phyloP scores from a whole-genome alignment of 305 asterid species.

The Solanum hybrid region DNA sequence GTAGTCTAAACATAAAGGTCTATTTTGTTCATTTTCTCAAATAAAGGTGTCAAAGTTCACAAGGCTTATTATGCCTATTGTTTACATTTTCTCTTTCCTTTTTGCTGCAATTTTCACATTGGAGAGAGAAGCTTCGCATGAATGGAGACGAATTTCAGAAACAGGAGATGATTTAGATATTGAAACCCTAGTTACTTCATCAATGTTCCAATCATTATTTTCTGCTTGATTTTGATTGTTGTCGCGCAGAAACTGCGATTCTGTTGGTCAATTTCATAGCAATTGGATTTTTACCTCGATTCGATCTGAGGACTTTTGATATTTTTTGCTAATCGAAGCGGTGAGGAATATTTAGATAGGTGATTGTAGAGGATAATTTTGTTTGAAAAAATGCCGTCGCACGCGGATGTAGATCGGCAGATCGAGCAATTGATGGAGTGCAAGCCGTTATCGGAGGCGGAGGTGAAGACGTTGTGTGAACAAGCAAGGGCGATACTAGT shows the following conservation, averaged over 20 bases:
- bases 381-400: constrained; percentile 60
- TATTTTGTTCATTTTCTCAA: not conserved
- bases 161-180: not conserved
- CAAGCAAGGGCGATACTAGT: constrained; percentile 89
- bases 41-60: not conserved
- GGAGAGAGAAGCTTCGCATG: not conserved
- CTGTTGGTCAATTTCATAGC: not conserved
- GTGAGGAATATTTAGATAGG: constrained; percentile 20
- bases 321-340: not conserved
- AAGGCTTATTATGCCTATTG: not conserved
- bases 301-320: not conserved
- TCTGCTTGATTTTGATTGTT: not conserved
- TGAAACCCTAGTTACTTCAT: constrained; percentile 4
- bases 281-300: not conserved
- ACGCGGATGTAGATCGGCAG: constrained; percentile 88
- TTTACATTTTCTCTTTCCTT: not conserved
- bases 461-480: constrained; percentile 83
- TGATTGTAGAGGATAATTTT: constrained; percentile 5
- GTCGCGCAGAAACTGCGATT: not conserved
- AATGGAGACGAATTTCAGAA: not conserved
- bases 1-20: not conserved
- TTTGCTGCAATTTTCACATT: not conserved
- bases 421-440: constrained; percentile 95
- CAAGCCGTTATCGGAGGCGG: constrained; percentile 79
- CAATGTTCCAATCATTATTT: not conserved